Evolutionary conservation across 1,284 basidiomycete genomes (phyloP).

Genomic region (Ceratobasidium sp.): DNA sequence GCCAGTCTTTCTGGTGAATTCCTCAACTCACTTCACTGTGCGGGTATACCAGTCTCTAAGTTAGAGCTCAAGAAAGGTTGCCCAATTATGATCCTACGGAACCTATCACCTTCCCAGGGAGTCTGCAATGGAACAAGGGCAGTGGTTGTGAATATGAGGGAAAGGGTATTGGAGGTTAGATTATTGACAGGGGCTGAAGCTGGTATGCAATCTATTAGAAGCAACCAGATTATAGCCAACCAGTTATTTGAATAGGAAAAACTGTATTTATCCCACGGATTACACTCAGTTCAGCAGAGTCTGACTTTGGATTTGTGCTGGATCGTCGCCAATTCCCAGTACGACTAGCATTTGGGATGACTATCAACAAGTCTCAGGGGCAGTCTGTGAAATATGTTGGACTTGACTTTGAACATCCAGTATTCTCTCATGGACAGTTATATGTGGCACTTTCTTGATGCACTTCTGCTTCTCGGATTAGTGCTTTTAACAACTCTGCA

Average conservation of each 20-base stretch:
- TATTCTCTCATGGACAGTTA: constrained; percentile 50
- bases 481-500: constrained; percentile 51
- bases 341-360: constrained; percentile 60
- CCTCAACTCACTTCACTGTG: constrained; percentile 52
- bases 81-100: constrained; percentile 59
- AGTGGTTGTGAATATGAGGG: constrained; percentile 50
- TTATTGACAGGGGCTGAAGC: constrained; percentile 55
- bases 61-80: constrained; percentile 55
- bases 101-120: constrained; percentile 56
- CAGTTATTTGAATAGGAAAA: constrained; percentile 30
- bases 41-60: constrained; percentile 55
- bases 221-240: neutral
- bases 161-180: constrained; percentile 53
- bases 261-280: constrained; percentile 57
- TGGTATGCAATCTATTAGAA: constrained; percentile 50
- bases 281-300: constrained; percentile 51
- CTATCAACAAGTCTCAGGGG: constrained; percentile 64
- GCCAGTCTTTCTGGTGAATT: constrained; percentile 47
- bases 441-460: constrained; percentile 49
- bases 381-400: constrained; percentile 56
- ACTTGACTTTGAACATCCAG: constrained; percentile 43
- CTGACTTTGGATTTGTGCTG: constrained; percentile 54
- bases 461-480: constrained; percentile 41
- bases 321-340: constrained; percentile 60
- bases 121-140: constrained; percentile 60